Evolutionary conservation across 805 yeast species (phyloP), one percentile per base, ranked within the genome.

Genomic region (Candida ipomoeae): DNA sequence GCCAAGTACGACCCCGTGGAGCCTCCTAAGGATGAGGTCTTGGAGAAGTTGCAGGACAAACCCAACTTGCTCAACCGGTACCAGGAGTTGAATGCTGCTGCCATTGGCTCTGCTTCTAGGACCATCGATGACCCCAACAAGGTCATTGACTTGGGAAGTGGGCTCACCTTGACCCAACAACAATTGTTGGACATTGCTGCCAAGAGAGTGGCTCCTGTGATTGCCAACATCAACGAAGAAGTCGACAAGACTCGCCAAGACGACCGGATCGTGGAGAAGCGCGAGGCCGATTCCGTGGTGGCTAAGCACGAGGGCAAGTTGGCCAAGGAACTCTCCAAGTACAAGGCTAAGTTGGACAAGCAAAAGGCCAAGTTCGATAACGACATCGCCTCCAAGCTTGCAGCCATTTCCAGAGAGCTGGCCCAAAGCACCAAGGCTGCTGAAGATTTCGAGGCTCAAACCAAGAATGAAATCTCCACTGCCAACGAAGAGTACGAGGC

Each of bases 141-240:
- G 63, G 62, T 73, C 21, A 64, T 80, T 55, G 76, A 78, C 56
- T 67, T 80, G 54, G 85, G 85, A 49, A 74, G 78, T 41, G 84
- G 84, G 17, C 70, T 80, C 62, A 69, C 62, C 43, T 69, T 80
- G 70, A 75, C 84, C 42, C 82, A 80, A 56, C 75, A 74, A 48
- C 82, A 80, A 62, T 73, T 80, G 53, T 69, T 78, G 56, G 84
- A 72, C 46, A 75, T 80, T 59, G 84, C 84, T 20, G 76, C 78
- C 37, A 69, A 69, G 55, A 71, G 84, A 55, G 81, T 80, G 36
- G 78, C 79, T 33, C 85, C 85, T 5, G 75, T 80, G 36, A 67
- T 80, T 59, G 70, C 74, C 41, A 69, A 65, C 55, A 79, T 80
- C 60, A 77, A 79, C 59, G 77, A 73, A 29, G 75, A 77, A 52